These are phyloP conservation scores for Malus domestica DNA, from an alignment of 306 rosid species.

Conservation along the genomic window DNA sequence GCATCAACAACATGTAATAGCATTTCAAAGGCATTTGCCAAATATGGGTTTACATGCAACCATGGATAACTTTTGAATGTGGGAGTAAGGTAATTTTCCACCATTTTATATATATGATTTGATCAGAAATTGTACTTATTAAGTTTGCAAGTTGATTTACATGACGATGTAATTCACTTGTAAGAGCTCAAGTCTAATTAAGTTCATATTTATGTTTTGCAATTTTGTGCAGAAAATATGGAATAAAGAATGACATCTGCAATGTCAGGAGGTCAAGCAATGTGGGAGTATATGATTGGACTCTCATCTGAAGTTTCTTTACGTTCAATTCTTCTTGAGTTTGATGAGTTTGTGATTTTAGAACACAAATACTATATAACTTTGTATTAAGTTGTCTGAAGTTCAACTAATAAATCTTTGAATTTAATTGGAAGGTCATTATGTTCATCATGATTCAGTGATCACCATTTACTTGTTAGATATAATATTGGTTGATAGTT, in stretches of 20 bases:
- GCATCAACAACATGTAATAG: neutral
- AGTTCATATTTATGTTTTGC: too few species aligned
- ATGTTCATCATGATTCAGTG: too few species aligned
- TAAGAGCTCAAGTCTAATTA: neutral
- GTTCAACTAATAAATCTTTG: too few species aligned
- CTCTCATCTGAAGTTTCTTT: neutral
- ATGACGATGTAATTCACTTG: neutral
- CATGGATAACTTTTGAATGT: neutral
- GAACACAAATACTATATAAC: neutral
- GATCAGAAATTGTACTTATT: neutral
- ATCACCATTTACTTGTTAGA: too few species aligned
- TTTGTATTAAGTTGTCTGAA: too few species aligned
- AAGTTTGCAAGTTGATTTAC: neutral
- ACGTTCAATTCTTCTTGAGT: neutral
- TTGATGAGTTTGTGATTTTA: neutral
- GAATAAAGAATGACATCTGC: neutral
- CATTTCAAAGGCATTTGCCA: neutral
- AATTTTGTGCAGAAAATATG: neutral
- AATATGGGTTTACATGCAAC: neutral
- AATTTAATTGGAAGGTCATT: too few species aligned
- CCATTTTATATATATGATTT: too few species aligned
- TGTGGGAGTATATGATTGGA: neutral
- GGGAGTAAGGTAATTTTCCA: neutral
- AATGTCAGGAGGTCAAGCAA: neutral
- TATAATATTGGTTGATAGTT: too few species aligned